Evolutionary conservation across 2,329 filamentous ascomycete species (phyloP).

Genomic region (Albophoma yamanashiensis): DNA sequence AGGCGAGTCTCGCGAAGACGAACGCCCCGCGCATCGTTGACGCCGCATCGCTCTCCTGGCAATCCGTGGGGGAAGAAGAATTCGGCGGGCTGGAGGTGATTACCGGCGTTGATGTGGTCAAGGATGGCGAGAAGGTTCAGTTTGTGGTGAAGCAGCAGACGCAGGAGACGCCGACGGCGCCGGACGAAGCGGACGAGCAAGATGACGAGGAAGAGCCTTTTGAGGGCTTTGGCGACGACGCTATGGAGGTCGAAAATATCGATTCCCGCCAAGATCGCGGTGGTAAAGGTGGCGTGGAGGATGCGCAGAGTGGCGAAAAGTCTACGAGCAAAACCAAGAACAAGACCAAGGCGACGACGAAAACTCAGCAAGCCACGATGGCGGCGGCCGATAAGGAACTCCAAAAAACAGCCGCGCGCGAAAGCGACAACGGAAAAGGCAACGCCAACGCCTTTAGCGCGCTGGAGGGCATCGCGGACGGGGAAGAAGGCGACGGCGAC

Average conservation of each 20-base stretch:
- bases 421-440: constrained; percentile 20
- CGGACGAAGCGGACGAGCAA: constrained; percentile 9
- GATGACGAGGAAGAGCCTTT: constrained; percentile 44
- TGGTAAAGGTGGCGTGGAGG: constrained; percentile 19
- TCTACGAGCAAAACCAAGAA: constrained; percentile 11
- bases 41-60: constrained; percentile 43
- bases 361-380: constrained; percentile 17
- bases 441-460: constrained; percentile 41
- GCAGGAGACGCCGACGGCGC: constrained; percentile 5
- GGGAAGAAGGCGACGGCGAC: constrained; percentile 39
- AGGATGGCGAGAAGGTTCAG: constrained; percentile 45
- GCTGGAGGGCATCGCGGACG: constrained; percentile 39
- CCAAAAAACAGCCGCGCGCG: constrained; percentile 23
- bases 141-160: constrained; percentile 34
- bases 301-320: constrained; percentile 15
- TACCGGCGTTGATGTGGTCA: constrained; percentile 79
- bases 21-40: constrained; percentile 23
- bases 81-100: constrained; percentile 91
- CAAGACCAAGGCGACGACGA: constrained; percentile 17
- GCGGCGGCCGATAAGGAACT: constrained; percentile 22
- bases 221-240: constrained; percentile 50
- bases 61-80: constrained; percentile 82
- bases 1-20: constrained; percentile 8
- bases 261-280: constrained; percentile 19
- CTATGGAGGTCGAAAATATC: constrained; percentile 20